Base-by-base conservation (phyloP, 139 green algal species). In the Chlamydomonas sp. region DNA sequence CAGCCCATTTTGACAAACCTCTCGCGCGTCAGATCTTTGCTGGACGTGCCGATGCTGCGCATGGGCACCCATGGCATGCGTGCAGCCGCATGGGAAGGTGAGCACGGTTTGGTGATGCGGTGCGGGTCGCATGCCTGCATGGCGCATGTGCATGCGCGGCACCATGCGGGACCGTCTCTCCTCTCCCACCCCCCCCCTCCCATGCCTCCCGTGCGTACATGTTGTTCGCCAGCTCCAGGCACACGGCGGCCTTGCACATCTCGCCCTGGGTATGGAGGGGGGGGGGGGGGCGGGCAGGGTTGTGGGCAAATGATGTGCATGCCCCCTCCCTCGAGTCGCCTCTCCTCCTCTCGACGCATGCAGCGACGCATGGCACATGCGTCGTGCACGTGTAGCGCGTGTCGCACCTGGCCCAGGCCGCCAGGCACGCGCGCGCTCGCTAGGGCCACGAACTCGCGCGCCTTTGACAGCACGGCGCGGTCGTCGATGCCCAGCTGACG, bases 191-290 rank as follows among this genome's bases (percentile, higher is more conserved):
- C n/a, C n/a, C n/a, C n/a, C n/a, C n/a, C n/a, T n/a, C n/a, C n/a
- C n/a, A n/a, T n/a, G n/a, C n/a, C n/a, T n/a, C n/a, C n/a, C n/a
- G n/a, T n/a, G n/a, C n/a, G n/a, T n/a, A n/a, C n/a, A n/a, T n/a
- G n/a, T n/a, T n/a, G n/a, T n/a, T n/a, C 5, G 62, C 62, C 5
- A 69, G 36, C 37, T 69, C 62, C 22, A 69, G 35, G 62, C 62
- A 69, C 24, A 69, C 26, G 34, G 62, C 62, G 26, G 62, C 37
- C 4, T 58, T 57, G 37, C 62, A 69, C 20, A 69, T 57, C 62
- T 69, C 62, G 20, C 6, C 62, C 62, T 69, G 36, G 10, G 62
- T 30, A 26, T 16, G 8, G 6, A 13, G 50, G 8, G 13, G 6
- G 50, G 8, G 13, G 6, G 50, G 50, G 8, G 13, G 8, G 8